These are phyloP conservation scores for Cladorrhinum sp. DNA, from an alignment of 2,329 filamentous ascomycete species.

Conservation along the genomic window DNA sequence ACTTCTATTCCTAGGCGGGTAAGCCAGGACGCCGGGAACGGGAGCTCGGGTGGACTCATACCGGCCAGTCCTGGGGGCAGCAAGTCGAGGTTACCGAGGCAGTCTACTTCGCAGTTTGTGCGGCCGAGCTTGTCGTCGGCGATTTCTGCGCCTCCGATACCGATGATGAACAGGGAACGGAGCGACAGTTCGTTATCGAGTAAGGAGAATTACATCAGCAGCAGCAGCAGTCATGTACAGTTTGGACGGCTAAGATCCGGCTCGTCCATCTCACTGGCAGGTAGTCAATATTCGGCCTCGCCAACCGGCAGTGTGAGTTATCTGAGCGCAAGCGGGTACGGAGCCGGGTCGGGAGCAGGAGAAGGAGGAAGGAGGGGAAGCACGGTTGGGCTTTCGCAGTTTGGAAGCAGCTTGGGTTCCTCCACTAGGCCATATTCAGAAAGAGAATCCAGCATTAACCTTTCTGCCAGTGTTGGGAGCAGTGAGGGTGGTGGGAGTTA, in stretches of 20 bases:
- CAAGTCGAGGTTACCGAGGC: slow-evolving; percentile 32
- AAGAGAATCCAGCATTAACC: no score
- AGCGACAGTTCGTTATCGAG: slow-evolving; percentile 23
- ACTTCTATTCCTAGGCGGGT: slow-evolving; percentile 34
- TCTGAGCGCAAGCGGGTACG: not conserved
- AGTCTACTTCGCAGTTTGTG: slow-evolving; percentile 26
- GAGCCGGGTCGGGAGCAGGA: no score
- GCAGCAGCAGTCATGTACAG: not conserved
- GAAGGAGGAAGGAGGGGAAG: not conserved
- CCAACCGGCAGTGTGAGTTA: not conserved
- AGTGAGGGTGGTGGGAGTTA: slow-evolving; percentile 11
- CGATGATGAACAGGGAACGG: slow-evolving; percentile 2
- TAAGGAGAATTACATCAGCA: slow-evolving; percentile 26
- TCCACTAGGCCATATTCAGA: no score
- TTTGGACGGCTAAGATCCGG: slow-evolving; percentile 23
- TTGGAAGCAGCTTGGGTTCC: slow-evolving; percentile 1
- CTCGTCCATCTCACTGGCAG: slow-evolving; percentile 25
- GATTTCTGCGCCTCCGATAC: slow-evolving; percentile 16
- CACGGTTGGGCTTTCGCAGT: not conserved
- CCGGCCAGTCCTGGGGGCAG: not conserved
- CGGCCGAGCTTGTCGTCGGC: slow-evolving; percentile 29
- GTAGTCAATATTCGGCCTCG: slow-evolving; percentile 9
- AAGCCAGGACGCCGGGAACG: slow-evolving; percentile 29
- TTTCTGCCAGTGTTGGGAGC: not conserved
- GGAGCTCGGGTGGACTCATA: no score